These are phyloP conservation scores for Rosellinia necatrix DNA, from an alignment of 2,329 filamentous ascomycete genomes.

Conservation along the genomic window DNA sequence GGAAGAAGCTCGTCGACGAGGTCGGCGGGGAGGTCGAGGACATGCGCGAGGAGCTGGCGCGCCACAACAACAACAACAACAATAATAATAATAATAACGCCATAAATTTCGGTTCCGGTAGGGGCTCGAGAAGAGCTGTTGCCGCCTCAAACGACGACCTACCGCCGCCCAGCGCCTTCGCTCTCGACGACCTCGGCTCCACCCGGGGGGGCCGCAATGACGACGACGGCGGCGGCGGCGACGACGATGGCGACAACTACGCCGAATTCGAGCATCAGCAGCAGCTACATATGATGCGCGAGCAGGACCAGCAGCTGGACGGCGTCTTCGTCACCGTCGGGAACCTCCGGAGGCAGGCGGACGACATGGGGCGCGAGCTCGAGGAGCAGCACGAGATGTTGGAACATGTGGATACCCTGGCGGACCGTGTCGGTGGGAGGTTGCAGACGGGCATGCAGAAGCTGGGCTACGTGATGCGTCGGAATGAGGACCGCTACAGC, in stretches of 20 bases:
- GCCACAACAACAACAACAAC: no score
- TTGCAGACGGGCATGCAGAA: slow-evolving; percentile 85
- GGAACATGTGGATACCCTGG: slow-evolving; percentile 80
- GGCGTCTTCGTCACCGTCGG: slow-evolving; percentile 93
- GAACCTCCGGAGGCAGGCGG: slow-evolving; percentile 85
- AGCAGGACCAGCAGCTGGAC: slow-evolving; percentile 92
- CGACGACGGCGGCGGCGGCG: slow-evolving; percentile 57
- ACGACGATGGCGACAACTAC: slow-evolving; percentile 60
- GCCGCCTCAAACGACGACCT: slow-evolving; percentile 49
- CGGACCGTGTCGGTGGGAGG: slow-evolving; percentile 85
- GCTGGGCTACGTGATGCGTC: slow-evolving; percentile 80
- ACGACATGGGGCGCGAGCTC: slow-evolving; percentile 93
- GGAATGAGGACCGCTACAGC: slow-evolving; percentile 86
- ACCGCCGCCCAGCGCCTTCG: slow-evolving; percentile 59
- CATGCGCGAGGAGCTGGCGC: slow-evolving; percentile 82
- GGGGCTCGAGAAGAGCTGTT: slow-evolving; percentile 18
- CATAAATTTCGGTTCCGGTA: slow-evolving; percentile 40
- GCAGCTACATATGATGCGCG: slow-evolving; percentile 88
- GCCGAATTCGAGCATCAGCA: slow-evolving; percentile 88
- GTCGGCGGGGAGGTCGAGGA: slow-evolving; percentile 86
- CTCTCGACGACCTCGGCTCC: slow-evolving; percentile 57
- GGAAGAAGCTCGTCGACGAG: slow-evolving; percentile 83
- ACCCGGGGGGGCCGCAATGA: slow-evolving; percentile 49
- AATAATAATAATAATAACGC: no score
- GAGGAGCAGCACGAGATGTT: slow-evolving; percentile 94